A percentile compares a stretch with the other conserved stretches of the same genome.
Evolutionary conservation across 176 grass and related monocot species (phyloP).

Genomic region (Pontederia paniculata): DNA sequence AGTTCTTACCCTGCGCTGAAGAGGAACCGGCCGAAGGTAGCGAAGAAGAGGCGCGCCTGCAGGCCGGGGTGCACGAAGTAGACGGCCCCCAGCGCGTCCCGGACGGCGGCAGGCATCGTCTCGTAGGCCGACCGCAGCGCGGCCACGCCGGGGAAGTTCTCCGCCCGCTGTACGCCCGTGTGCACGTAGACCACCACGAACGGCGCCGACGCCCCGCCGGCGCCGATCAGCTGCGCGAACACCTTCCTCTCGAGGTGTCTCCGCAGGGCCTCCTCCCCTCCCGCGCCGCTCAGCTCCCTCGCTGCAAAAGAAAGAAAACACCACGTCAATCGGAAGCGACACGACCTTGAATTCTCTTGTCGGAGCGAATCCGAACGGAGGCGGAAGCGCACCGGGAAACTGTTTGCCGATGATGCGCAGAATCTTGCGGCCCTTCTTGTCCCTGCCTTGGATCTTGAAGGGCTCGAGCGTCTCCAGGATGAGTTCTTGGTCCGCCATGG

Average conservation of each 20-base stretch:
- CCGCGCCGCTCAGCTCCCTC: constrained; percentile 38
- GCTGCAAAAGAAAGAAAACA: constrained; percentile 22
- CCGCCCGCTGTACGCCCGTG: constrained; percentile 43
- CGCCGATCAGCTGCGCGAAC: constrained; percentile 31
- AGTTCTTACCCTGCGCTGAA: constrained; percentile 51
- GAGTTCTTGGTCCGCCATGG: constrained; percentile 10
- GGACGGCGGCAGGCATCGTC: constrained; percentile 26
- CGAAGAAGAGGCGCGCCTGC: constrained; percentile 86
- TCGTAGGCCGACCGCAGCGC: constrained; percentile 54
- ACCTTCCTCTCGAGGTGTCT: constrained; percentile 28
- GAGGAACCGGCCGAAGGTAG: constrained; percentile 65
- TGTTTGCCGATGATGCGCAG: constrained; percentile 73
- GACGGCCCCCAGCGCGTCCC: constrained; percentile 39
- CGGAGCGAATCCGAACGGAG: no score
- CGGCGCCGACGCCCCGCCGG: background rate
- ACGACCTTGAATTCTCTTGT: background rate
- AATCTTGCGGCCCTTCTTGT: constrained; percentile 45
- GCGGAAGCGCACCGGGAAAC: constrained; percentile 39
- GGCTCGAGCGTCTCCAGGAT: constrained; percentile 49
- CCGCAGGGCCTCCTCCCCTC: constrained; percentile 36
- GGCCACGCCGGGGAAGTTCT: constrained; percentile 63
- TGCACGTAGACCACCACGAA: constrained; percentile 78
- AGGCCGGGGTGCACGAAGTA: constrained; percentile 88
- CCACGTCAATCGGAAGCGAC: background rate
- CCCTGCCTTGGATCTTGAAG: constrained; percentile 47